Evolutionary conservation across 495 filamentous ascomycete species (phyloP).

Genomic region (Staphylotrichum longicolle): DNA sequence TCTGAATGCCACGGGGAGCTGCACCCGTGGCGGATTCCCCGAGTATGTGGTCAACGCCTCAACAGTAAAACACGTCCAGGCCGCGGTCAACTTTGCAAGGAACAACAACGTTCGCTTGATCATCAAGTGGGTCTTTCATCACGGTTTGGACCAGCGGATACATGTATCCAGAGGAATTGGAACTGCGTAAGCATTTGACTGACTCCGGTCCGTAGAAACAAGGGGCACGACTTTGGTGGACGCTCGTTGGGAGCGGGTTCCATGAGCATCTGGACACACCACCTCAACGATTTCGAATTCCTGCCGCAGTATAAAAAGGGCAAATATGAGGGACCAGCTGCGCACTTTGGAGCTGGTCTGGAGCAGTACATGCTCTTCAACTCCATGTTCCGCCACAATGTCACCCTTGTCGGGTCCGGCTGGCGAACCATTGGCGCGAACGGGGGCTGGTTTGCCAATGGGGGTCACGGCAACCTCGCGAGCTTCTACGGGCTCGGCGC

Average conservation of each 20-base stretch:
- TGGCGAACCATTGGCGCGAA: constrained; percentile 49
- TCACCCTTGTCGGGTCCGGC: constrained; percentile 47
- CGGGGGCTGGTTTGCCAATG: constrained; percentile 53
- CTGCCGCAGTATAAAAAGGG: constrained; percentile 41
- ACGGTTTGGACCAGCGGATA: not conserved
- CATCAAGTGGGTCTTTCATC: constrained; percentile 54
- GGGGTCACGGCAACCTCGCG: constrained; percentile 47
- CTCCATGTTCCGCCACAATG: constrained; percentile 35
- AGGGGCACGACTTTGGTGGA: constrained; percentile 65
- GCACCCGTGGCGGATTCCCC: constrained; percentile 57
- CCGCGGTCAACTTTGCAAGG: constrained; percentile 61
- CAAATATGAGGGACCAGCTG: constrained; percentile 43
- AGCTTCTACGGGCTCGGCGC: constrained; percentile 44
- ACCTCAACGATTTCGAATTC: constrained; percentile 48
- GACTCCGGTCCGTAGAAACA: constrained; percentile 51
- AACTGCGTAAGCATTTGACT: not conserved
- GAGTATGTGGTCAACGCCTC: constrained; percentile 59
- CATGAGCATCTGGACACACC: constrained; percentile 59
- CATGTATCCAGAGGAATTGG: not conserved
- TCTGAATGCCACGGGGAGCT: constrained; percentile 35
- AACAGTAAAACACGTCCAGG: constrained; percentile 54
- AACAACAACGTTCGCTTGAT: constrained; percentile 57
- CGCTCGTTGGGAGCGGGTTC: constrained; percentile 54
- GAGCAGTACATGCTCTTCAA: constrained; percentile 47
- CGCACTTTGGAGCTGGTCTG: constrained; percentile 47